phyloP scores from a whole-genome alignment of 1,139 yeast genomes.

The Geotrichum reessii region DNA sequence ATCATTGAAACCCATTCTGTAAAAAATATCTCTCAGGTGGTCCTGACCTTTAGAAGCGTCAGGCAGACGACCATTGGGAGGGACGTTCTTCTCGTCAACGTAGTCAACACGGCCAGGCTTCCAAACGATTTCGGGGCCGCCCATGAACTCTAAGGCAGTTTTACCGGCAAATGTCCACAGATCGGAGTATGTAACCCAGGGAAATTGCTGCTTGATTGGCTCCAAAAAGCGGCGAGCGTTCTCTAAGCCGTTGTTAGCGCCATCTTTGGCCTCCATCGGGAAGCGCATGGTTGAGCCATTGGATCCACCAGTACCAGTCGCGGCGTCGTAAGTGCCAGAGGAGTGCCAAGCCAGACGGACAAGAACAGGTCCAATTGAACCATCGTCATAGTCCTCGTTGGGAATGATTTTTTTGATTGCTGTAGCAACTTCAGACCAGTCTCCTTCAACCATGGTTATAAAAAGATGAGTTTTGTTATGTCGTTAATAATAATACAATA shows the following conservation, averaged over 20 bases:
- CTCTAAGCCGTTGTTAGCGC: constrained; percentile 59
- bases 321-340: constrained; percentile 57
- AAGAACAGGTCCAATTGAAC: constrained; percentile 59
- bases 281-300: constrained; percentile 64
- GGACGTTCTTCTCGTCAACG: constrained; percentile 46
- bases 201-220: constrained; percentile 51
- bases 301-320: constrained; percentile 57
- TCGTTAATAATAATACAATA: background rate
- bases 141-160: constrained; percentile 55
- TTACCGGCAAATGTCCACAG: constrained; percentile 63
- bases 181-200: constrained; percentile 60
- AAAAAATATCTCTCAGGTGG: constrained; percentile 52
- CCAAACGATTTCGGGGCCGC: constrained; percentile 57
- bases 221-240: constrained; percentile 52
- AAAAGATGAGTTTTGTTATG: background rate
- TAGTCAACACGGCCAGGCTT: constrained; percentile 59
- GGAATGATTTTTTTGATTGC: constrained; percentile 70
- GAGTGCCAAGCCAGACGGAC: constrained; percentile 69
- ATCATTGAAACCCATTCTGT: constrained; percentile 58
- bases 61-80: constrained; percentile 60
- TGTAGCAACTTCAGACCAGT: constrained; percentile 73
- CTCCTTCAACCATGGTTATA: constrained; percentile 21
- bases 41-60: constrained; percentile 49
- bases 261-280: constrained; percentile 41
- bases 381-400: constrained; percentile 68